Evolutionary conservation across 2,329 filamentous ascomycete genomes (phyloP).

Genomic region (Penicillium sp.): DNA sequence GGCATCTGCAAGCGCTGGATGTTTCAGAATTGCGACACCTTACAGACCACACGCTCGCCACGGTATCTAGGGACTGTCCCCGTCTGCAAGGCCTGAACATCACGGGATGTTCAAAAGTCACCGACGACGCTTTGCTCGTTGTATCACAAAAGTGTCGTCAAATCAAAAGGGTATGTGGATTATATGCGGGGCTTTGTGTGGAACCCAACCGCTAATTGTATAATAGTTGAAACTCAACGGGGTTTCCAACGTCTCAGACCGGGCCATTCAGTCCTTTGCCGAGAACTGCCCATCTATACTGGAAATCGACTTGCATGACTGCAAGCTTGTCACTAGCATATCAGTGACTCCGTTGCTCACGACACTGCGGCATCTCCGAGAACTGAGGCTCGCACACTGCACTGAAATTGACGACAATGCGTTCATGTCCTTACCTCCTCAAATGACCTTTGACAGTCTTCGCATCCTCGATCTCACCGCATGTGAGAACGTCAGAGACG

Average conservation of each 20-base stretch:
- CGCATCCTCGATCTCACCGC: constrained; percentile 92
- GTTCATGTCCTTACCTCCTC: constrained; percentile 70
- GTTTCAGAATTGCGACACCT: constrained; percentile 78
- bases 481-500: constrained; percentile 78
- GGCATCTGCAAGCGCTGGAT: constrained; percentile 81
- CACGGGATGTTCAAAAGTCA: constrained; percentile 77
- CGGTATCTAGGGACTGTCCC: constrained; percentile 76
- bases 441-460: constrained; percentile 73
- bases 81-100: constrained; percentile 91
- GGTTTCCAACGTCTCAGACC: constrained; percentile 79
- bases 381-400: constrained; percentile 83
- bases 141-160: constrained; percentile 80
- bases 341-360: constrained; percentile 78
- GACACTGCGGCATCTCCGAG: constrained; percentile 78
- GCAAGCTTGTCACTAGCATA: constrained; percentile 73
- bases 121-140: constrained; percentile 77
- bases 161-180: constrained; percentile 71
- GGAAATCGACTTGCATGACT: constrained; percentile 92
- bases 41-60: constrained; percentile 74
- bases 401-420: constrained; percentile 81
- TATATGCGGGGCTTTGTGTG: neutral
- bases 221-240: constrained; percentile 86
- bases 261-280: constrained; percentile 80
- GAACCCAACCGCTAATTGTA: neutral
- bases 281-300: constrained; percentile 86